phyloP scores from a whole-genome alignment of 768 basidiomycete species.

The Chalciporus chontae region DNA sequence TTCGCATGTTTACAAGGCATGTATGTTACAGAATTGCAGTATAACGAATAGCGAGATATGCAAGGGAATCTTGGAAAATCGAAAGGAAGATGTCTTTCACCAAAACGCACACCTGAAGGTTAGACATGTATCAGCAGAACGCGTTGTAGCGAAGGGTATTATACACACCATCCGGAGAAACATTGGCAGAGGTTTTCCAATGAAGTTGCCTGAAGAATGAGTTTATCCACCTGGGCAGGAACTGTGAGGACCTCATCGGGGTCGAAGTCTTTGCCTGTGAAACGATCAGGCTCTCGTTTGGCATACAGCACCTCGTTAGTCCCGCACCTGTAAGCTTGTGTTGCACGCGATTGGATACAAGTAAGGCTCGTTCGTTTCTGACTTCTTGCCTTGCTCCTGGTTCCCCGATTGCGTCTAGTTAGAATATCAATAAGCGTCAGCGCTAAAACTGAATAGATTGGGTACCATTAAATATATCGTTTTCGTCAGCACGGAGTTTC shows the following conservation, averaged over 20 bases:
- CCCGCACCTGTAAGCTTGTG: conserved; percentile 85
- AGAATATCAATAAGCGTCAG: conserved; percentile 1
- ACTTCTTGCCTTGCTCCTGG: conserved; percentile 72
- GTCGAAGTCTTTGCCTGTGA: conserved; percentile 87
- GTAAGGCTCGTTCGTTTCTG: conserved; percentile 85
- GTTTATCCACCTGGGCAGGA: conserved; percentile 83
- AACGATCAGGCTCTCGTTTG: background rate
- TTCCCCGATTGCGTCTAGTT: conserved; percentile 43
- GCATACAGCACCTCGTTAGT: background rate
- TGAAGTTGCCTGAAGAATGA: conserved; percentile 91
- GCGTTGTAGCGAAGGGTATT: background rate
- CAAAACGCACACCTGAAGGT: conserved; percentile 67
- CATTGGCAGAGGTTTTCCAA: conserved; percentile 96
- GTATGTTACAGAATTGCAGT: conserved; percentile 24
- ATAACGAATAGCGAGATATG: conserved; percentile 14
- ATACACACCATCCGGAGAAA: conserved; percentile 82
- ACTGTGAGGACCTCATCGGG: conserved; percentile 72
- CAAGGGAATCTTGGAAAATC: conserved; percentile 4
- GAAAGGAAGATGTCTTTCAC: conserved; percentile 35
- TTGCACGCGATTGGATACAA: conserved; percentile 92
- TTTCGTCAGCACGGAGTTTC: conserved; percentile 87
- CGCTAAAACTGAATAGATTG: background rate
- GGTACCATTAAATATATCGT: conserved; percentile 87
- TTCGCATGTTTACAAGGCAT: conserved; percentile 4
- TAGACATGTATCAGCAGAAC: no score